Evolutionary conservation across 768 basidiomycete species (phyloP), one percentile per base, ranked within the genome.

Genomic region (Termitomyces sp.): DNA sequence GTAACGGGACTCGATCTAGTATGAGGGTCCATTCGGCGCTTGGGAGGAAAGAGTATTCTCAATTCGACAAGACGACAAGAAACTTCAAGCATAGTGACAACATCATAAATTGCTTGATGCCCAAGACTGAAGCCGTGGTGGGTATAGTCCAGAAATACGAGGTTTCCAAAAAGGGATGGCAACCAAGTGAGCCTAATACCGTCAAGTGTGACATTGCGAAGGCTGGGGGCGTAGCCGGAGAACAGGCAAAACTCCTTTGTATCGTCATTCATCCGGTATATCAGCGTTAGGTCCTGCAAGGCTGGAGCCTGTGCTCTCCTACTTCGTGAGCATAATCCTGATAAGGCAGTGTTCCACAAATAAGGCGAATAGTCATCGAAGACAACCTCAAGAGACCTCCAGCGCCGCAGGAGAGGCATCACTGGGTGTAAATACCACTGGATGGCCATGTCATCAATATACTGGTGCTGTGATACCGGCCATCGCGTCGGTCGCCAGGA

Each of bases 81-180:
- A 19, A 86, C 72, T 55, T 73, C 68, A 26, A 90, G 71, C 68
- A 87, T 81, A 26, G 73, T 71, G 40, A 85, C 62, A 45, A 88
- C 71, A 62, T 89, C 87, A 28, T 74, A 63, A 9, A 82, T 74
- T 2, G 84, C 81, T 52, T 78, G 74, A 56, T 77, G 70, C 5
- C 82, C 86, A 19, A 66, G 68, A 38, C 77, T 85, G 68, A 87
- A 86, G 21, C 83, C 81, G 56, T 88, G 87, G 60, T 89, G 87
- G 1, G 83, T 82, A 60, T 88, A 89, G 66, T 88, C 83, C 42
- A 90, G 74, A 62, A 72, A 80, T 6, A 77, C 79, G 43, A 89
- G 71, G 63, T 84, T 83, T 38, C 72, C 70, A 61, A 83, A 88
- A 34, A 88, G 71, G 10, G 78, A 78, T 34, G 85, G 81, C 12